phyloP scores from a whole-genome alignment of 768 basidiomycete species.

The Hydnomerulius pinastri region DNA sequence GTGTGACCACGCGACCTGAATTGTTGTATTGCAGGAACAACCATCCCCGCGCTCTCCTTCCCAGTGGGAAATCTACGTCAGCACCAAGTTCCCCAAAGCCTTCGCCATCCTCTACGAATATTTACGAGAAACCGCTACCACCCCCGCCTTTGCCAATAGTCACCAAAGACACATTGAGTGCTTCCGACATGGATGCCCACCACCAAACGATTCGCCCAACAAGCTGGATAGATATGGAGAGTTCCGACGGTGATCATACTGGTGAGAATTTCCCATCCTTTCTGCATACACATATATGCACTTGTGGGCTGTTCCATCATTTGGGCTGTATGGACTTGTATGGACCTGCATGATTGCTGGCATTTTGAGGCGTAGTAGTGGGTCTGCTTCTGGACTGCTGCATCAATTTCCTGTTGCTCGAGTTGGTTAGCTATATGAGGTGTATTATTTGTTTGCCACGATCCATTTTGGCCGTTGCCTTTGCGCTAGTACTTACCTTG shows the following conservation, averaged over 20 bases:
- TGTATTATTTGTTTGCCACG: conserved; percentile 24
- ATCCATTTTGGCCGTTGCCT: conserved; percentile 20
- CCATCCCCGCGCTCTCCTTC: conserved; percentile 25
- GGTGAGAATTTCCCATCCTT: conserved; percentile 22
- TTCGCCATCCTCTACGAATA: conserved; percentile 7
- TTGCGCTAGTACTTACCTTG: conserved; percentile 8
- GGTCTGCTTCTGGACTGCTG: no score
- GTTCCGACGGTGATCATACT: conserved; percentile 5
- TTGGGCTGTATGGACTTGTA: background rate
- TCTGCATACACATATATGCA: conserved; percentile 6
- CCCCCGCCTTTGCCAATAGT: conserved; percentile 36
- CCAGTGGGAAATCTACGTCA: conserved; percentile 25
- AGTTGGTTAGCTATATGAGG: conserved; percentile 11
- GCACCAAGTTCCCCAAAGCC: conserved; percentile 28
- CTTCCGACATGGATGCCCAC: conserved; percentile 29
- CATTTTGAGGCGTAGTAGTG: background rate
- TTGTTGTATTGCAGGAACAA: conserved; percentile 14
- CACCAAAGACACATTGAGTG: conserved; percentile 21
- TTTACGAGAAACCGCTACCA: conserved; percentile 42
- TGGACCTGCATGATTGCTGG: conserved; percentile 4
- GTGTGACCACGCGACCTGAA: background rate
- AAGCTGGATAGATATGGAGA: conserved; percentile 27
- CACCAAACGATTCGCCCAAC: conserved; percentile 17
- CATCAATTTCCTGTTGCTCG: background rate
- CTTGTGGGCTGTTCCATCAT: conserved; percentile 18